phyloP scores from a whole-genome alignment of 2,329 filamentous ascomycete species.

The Cercospora beticola region DNA sequence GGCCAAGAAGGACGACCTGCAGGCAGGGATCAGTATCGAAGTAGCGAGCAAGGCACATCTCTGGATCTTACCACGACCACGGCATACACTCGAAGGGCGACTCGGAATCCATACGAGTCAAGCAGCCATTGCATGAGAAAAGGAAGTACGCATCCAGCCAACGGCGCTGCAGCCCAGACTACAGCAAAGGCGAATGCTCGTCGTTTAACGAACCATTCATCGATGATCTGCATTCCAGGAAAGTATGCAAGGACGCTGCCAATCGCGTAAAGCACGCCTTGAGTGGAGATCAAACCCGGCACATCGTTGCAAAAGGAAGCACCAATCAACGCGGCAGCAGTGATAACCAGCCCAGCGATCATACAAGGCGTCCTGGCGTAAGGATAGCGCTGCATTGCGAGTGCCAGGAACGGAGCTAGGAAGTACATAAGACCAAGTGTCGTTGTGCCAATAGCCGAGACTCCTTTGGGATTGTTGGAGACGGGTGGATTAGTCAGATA shows the following conservation, averaged over 20 bases:
- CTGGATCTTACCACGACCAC: neutral
- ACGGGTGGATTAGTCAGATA: neutral
- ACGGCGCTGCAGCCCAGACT: constrained; percentile 47
- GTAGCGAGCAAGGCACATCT: constrained; percentile 31
- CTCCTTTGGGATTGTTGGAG: neutral
- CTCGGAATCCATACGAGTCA: constrained; percentile 28
- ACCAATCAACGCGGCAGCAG: neutral
- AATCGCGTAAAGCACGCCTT: constrained; percentile 45
- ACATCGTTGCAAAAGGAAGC: neutral
- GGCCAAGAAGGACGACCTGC: constrained; percentile 40
- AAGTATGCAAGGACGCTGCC: constrained; percentile 53
- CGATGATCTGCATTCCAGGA: constrained; percentile 51
- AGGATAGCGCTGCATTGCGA: neutral
- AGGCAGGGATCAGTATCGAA: constrained; percentile 48
- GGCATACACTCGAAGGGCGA: neutral
- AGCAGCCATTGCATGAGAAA: constrained; percentile 46
- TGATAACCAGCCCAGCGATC: neutral
- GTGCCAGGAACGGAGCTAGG: neutral
- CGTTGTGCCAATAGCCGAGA: neutral
- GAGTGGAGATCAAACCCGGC: constrained; percentile 28
- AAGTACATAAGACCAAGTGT: neutral
- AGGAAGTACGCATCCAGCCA: constrained; percentile 48
- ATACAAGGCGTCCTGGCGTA: neutral
- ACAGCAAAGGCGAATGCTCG: constrained; percentile 56
- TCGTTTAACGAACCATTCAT: constrained; percentile 56